A percentile compares a stretch with the other conserved stretches of the same genome.
Evolutionary conservation across 1,139 yeast genomes (phyloP).

Genomic region (Debaryomyces sp.): DNA sequence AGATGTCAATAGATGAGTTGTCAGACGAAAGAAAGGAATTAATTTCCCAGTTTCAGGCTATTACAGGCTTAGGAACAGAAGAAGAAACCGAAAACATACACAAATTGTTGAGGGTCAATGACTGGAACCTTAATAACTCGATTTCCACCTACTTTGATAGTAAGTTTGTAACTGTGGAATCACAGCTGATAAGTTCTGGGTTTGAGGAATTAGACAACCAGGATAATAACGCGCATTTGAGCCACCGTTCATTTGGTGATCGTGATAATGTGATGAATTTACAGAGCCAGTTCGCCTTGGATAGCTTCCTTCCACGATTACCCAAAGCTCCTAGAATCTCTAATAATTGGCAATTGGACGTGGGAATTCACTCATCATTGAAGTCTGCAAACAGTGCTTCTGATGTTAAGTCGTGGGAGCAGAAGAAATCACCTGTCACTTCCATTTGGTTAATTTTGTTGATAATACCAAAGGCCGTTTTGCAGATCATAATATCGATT

Average conservation of each 20-base stretch:
- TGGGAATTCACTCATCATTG: conserved; percentile 48
- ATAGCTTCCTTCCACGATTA: conserved; percentile 39
- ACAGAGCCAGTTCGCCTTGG: conserved; percentile 37
- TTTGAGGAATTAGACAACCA: conserved; percentile 19
- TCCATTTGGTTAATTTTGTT: conserved; percentile 48
- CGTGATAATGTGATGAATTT: conserved; percentile 23
- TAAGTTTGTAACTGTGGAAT: conserved; percentile 37
- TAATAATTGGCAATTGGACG: conserved; percentile 45
- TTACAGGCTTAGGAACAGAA: conserved; percentile 43
- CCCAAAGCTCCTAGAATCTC: conserved; percentile 47
- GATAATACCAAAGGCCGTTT: conserved; percentile 47
- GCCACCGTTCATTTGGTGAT: conserved; percentile 8
- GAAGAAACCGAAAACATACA: conserved; percentile 37
- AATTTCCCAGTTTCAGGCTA: conserved; percentile 45
- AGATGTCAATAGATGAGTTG: conserved; percentile 8
- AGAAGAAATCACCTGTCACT: conserved; percentile 15
- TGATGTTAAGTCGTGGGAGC: neutral
- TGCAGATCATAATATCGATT: conserved; percentile 37
- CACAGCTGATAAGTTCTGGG: conserved; percentile 15
- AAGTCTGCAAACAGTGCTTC: conserved; percentile 16
- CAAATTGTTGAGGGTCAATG: conserved; percentile 41
- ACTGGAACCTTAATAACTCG: conserved; percentile 54
- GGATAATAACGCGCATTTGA: conserved; percentile 6
- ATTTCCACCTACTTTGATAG: conserved; percentile 54
- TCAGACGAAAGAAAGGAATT: conserved; percentile 9